Evolutionary conservation across 345 rosid species (phyloP).

Genomic region (Bruguiera sexangula): DNA sequence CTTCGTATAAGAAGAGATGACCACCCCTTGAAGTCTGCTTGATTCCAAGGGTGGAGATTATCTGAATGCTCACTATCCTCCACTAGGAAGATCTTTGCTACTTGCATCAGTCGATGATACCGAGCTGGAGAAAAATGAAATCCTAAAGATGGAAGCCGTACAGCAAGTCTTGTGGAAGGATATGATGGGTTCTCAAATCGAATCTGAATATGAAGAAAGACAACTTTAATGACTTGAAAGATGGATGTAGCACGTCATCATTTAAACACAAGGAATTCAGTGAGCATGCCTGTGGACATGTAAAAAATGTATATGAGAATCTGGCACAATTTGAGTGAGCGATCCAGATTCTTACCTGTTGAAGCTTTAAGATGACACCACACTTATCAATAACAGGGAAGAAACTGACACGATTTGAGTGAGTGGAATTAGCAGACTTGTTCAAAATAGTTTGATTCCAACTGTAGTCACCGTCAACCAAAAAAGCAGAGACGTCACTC

Average conservation of each 20-base stretch:
- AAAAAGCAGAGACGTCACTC: constrained; percentile 87
- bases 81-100: constrained; percentile 65
- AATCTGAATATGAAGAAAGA: constrained; percentile 48
- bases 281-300: background rate
- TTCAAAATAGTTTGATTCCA: constrained; percentile 54
- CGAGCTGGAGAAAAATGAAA: constrained; percentile 98
- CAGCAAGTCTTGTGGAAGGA: constrained; percentile 84
- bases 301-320: background rate
- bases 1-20: constrained; percentile 68
- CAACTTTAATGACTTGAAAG: constrained; percentile 9
- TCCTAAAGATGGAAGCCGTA: constrained; percentile 80
- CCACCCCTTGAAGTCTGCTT: constrained; percentile 97
- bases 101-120: constrained; percentile 95
- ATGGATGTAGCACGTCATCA: constrained; percentile 1
- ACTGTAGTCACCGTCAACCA: constrained; percentile 89
- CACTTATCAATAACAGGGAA: constrained; percentile 94
- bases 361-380: constrained; percentile 75
- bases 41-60: constrained; percentile 67
- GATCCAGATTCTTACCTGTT: constrained; percentile 58
- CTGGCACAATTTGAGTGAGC: constrained; percentile 8
- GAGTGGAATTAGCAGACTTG: constrained; percentile 28
- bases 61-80: constrained; percentile 52
- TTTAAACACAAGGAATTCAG: background rate
- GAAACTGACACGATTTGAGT: constrained; percentile 37
- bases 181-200: constrained; percentile 68